A percentile compares a stretch with the other conserved stretches of the same genome.
Evolutionary conservation across 148 eudicot genomes (phyloP).

Genomic region (Polygonum maritimum): DNA sequence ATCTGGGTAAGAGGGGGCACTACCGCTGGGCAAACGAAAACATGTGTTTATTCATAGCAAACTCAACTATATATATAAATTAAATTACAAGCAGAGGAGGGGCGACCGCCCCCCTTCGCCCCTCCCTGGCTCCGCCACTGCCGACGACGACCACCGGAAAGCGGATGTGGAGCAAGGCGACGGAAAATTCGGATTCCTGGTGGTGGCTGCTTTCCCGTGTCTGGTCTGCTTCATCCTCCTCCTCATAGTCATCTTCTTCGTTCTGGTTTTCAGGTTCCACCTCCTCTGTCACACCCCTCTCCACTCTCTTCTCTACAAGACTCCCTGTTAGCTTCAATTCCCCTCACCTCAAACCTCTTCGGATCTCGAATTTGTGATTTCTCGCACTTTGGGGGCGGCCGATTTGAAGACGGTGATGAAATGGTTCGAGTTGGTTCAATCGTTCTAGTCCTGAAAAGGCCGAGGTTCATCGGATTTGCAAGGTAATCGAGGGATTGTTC

Average conservation of each 20-base stretch:
- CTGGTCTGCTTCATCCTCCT: constrained; percentile 40
- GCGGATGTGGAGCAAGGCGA: constrained; percentile 16
- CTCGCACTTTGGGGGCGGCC: constrained; percentile 20
- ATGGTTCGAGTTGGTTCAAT: background rate
- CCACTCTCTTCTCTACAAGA: constrained; percentile 38
- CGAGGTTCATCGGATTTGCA: constrained; percentile 69
- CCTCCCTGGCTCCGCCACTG: constrained; percentile 19
- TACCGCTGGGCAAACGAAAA: too few relatives aligned
- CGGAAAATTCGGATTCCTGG: constrained; percentile 18
- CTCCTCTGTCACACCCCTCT: constrained; percentile 48
- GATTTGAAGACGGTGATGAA: constrained; percentile 14
- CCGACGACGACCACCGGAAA: constrained; percentile 12
- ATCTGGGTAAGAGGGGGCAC: too few relatives aligned
- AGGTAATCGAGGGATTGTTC: constrained; percentile 74
- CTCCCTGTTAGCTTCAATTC: constrained; percentile 27
- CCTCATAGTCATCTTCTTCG: constrained; percentile 25
- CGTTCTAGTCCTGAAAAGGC: constrained; percentile 39
- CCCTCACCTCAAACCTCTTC: background rate
- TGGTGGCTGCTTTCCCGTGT: constrained; percentile 70
- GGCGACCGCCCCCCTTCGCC: constrained; percentile 26
- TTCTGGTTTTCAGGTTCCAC: constrained; percentile 37
- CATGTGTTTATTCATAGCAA: too few relatives aligned
- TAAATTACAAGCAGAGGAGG: too few relatives aligned
- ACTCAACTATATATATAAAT: too few relatives aligned
- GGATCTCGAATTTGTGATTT: background rate